Base-by-base conservation (phyloP, 805 yeast species). In the Spathaspora passalidarum region DNA sequence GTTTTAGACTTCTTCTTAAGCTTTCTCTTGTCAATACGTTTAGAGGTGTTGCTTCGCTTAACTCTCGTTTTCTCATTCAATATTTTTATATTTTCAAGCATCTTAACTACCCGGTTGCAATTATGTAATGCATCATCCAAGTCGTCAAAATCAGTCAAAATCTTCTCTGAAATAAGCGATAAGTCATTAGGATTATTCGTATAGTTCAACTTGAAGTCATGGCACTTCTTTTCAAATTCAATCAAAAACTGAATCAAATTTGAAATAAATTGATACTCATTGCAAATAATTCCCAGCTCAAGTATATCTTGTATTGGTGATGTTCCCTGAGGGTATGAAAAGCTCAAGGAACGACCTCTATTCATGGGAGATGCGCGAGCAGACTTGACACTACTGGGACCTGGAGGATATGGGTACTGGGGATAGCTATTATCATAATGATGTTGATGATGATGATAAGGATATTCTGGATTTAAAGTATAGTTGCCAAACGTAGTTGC, bases 231-330 rank as follows among this genome's bases (percentile, higher is more conserved):
- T 34, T 46, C 46, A 39, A 46, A 46, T 21, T 42, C 36, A 11
- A 42, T 38, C 20, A 46, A 35, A 38, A 46, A 46, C 32, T 46
- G 39, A 32, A 42, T 38, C 32, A 46, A 46, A 19, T 42, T 43
- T n/a, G 43, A 18, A 16, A 46, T 32, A 25, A 37, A 45, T 8
- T 22, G 25, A 18, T 39, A 39, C 13, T 44, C 47, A 18, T 32
- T 26, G n/a, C 14, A 14, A 18, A 20, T 20, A 7, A 22, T n/a
- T 5, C 32, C 42, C 21, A 21, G 34, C 13, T 39, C 42, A 16
- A 20, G 16, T 5, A 39, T 18, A 16, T 39, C 42, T 17, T 39
- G 34, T 29, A 13, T n/a, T 10, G 34, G 34, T 29, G 34, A 17
- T n/a, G 34, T 13, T 29, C 4, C 8, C 7, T 2, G 16, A n/a